These are phyloP conservation scores for Urochloa ruziziensis DNA, from an alignment of 176 grass and related monocot species.

Conservation along the genomic window DNA sequence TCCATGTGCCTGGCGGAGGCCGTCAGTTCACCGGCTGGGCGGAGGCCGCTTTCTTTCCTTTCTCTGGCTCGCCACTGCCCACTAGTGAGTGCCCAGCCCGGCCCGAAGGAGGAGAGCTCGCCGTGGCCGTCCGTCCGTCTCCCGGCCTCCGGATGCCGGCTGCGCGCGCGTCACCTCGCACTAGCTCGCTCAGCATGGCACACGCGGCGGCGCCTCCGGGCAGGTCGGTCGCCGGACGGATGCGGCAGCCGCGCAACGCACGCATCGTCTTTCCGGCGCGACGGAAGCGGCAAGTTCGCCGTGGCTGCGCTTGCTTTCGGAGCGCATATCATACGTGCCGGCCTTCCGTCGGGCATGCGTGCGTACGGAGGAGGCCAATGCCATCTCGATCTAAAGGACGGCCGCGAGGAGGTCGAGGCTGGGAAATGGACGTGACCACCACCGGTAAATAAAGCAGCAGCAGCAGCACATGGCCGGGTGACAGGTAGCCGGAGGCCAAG, in stretches of 20 bases:
- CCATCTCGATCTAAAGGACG: constrained; percentile 44
- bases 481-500: constrained; percentile 31
- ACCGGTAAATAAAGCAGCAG: neutral
- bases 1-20: too few species aligned
- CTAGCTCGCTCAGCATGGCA: neutral
- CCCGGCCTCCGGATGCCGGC: neutral
- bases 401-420: constrained; percentile 19
- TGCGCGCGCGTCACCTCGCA: constrained; percentile 6
- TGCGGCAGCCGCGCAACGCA: neutral
- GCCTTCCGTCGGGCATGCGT: too few species aligned
- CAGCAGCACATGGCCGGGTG: constrained; percentile 21
- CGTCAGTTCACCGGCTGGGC: too few species aligned
- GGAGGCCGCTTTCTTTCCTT: too few species aligned
- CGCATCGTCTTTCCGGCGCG: neutral
- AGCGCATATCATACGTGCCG: neutral
- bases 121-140: neutral
- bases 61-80: too few species aligned
- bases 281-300: neutral
- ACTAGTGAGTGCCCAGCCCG: too few species aligned
- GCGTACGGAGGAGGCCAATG: too few species aligned
- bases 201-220: neutral
- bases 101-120: too few species aligned
- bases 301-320: too few species aligned
- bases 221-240: neutral
- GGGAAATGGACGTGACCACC: neutral